Evolutionary conservation across 148 eudicot genomes (phyloP).

Genomic region (Heliosperma pusillum): DNA sequence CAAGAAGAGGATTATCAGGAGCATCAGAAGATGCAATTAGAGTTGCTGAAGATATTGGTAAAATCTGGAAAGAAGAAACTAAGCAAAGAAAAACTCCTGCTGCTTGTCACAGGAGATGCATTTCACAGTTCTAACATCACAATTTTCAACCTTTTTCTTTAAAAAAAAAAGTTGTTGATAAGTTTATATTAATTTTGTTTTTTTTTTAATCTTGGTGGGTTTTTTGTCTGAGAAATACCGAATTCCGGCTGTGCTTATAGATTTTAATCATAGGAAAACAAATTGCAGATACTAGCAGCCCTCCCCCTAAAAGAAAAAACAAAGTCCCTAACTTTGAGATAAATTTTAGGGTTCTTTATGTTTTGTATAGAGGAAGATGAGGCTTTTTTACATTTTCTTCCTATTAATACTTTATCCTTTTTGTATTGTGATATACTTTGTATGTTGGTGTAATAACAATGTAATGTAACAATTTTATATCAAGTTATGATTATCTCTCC

Average conservation of each 20-base stretch:
- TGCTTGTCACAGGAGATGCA: slow-evolving; percentile 54
- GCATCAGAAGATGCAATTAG: slow-evolving; percentile 75
- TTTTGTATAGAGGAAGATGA: slow-evolving; percentile 74
- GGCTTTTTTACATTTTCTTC: slow-evolving; percentile 47
- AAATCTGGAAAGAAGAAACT: slow-evolving; percentile 68
- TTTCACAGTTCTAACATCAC: slow-evolving; percentile 44
- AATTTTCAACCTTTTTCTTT: no score
- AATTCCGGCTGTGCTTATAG: slow-evolving; percentile 26
- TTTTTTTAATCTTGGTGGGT: slow-evolving; percentile 19
- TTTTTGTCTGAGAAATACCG: slow-evolving; percentile 24
- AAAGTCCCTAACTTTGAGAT: slow-evolving; percentile 31
- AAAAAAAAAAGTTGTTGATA: not conserved
- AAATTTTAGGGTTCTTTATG: slow-evolving; percentile 35
- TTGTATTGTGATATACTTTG: slow-evolving; percentile 13
- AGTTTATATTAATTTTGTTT: not conserved
- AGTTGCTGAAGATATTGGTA: slow-evolving; percentile 74
- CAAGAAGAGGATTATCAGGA: slow-evolving; percentile 77
- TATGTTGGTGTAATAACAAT: slow-evolving; percentile 30
- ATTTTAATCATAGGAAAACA: slow-evolving; percentile 21
- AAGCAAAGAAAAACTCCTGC: slow-evolving; percentile 50
- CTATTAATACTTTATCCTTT: slow-evolving; percentile 7
- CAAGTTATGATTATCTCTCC: not conserved
- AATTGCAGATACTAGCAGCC: slow-evolving; percentile 48
- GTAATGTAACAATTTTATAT: slow-evolving; percentile 13
- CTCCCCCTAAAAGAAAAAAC: slow-evolving; percentile 46